Conservation (phyloP, 1,284 basidiomycete genomes). For the Cystobasidium slooffiae region DNA sequence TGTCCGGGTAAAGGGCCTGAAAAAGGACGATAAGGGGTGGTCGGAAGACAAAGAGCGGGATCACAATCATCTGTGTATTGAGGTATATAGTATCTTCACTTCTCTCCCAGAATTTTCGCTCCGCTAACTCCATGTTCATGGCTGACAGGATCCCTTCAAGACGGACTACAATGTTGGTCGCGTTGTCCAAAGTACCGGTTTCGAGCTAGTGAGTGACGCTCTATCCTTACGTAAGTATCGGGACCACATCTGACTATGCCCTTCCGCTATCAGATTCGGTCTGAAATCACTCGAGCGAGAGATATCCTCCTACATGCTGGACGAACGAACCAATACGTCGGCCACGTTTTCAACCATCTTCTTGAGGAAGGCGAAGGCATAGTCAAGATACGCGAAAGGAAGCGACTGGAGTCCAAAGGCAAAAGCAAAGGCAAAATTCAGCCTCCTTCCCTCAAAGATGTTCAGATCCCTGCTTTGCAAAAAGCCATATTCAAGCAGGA, state of each 20-base stretch:
- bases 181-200: conserved; percentile 10
- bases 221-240: no score
- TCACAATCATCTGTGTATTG: conserved; percentile 26
- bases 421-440: not conserved
- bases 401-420: not conserved
- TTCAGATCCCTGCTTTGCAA: not conserved
- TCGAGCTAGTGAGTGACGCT: not conserved
- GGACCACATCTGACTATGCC: not conserved
- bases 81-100: not conserved
- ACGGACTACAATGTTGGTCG: conserved; percentile 24
- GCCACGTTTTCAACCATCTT: not conserved
- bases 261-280: not conserved
- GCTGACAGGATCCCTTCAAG: conserved; percentile 25
- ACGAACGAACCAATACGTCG: conserved; percentile 1
- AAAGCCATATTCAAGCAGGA: conserved; percentile 3
- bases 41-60: conserved; percentile 6
- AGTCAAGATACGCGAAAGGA: not conserved
- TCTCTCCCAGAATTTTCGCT: not conserved
- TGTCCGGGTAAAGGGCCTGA: not conserved
- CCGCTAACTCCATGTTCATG: not conserved
- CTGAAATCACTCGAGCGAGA: not conserved
- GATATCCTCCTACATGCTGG: conserved; percentile 1
- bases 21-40: conserved; percentile 23
- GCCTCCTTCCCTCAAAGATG: not conserved
- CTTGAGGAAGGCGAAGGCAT: not conserved